phyloP scores from a whole-genome alignment of 257 asterid species.

The Apocynum venetum region DNA sequence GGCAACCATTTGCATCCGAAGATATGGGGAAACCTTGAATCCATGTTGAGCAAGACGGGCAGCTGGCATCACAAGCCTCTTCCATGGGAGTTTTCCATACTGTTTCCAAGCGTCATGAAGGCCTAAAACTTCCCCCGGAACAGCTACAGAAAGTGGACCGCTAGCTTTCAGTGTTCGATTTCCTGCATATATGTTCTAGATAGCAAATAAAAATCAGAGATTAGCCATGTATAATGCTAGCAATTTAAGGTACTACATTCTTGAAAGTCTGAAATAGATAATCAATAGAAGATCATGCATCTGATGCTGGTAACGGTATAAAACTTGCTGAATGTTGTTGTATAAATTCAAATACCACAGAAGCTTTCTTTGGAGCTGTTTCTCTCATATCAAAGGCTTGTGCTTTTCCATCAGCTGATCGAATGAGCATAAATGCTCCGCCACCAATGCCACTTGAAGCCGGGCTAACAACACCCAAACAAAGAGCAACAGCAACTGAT shows the following conservation, averaged over 20 bases:
- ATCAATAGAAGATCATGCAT: too few relatives aligned
- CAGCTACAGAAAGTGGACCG: slow-evolving; percentile 58
- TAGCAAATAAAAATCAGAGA: not conserved
- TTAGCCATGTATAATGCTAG: not conserved
- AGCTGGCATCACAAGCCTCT: slow-evolving; percentile 53
- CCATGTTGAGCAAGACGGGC: slow-evolving; percentile 45
- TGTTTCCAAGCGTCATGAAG: slow-evolving; percentile 52
- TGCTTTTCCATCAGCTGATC: slow-evolving; percentile 32
- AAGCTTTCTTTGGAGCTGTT: slow-evolving; percentile 54
- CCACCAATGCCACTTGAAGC: slow-evolving; percentile 84
- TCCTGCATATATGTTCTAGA: slow-evolving; percentile 52
- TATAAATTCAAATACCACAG: slow-evolving; percentile 26
- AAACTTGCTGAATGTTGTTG: not conserved
- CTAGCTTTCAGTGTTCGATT: slow-evolving; percentile 33
- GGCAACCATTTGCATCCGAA: slow-evolving; percentile 43
- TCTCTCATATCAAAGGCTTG: slow-evolving; percentile 69
- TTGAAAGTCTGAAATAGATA: too few relatives aligned
- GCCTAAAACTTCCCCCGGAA: slow-evolving; percentile 75
- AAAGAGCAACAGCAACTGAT: slow-evolving; percentile 66
- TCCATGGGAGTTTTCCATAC: slow-evolving; percentile 56
- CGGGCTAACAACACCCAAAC: slow-evolving; percentile 68
- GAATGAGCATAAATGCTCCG: slow-evolving; percentile 64
- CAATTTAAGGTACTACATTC: too few relatives aligned
- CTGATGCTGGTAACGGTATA: too few relatives aligned
- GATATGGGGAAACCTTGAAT: slow-evolving; percentile 52